These are phyloP conservation scores for Capsella bursapastoris DNA, from an alignment of 345 rosid species.

Conservation along the genomic window DNA sequence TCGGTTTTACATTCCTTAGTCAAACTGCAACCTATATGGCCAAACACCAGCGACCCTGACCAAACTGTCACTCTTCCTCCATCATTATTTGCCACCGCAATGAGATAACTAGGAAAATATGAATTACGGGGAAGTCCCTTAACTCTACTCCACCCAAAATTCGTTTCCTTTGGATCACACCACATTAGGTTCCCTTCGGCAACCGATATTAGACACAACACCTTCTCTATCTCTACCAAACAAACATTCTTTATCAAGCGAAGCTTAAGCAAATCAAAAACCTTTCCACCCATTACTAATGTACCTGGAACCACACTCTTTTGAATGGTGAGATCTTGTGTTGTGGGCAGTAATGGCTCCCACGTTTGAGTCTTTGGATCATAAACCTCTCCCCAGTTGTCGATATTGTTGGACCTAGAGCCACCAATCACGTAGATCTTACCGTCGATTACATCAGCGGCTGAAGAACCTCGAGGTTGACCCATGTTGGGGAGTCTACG, in stretches of 20 bases:
- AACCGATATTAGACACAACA: neutral
- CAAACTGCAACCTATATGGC: no score
- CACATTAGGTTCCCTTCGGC: neutral
- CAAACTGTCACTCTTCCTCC: no score
- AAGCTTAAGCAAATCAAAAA: neutral
- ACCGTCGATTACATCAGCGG: conserved; percentile 57
- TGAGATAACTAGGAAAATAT: neutral
- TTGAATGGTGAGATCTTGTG: neutral
- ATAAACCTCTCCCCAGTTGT: conserved; percentile 75
- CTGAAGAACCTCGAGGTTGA: conserved; percentile 51
- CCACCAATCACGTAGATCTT: conserved; percentile 73
- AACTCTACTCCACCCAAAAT: neutral
- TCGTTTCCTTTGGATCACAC: neutral
- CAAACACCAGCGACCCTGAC: no score
- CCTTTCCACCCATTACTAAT: neutral
- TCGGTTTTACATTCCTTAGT: no score
- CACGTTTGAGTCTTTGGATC: conserved; percentile 52
- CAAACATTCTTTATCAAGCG: neutral
- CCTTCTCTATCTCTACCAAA: neutral
- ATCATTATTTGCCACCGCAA: neutral
- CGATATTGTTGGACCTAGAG: conserved; percentile 35
- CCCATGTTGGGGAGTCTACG: conserved; percentile 53
- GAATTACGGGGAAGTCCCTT: neutral
- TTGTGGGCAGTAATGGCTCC: conserved; percentile 25
- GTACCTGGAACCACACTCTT: neutral